Evolutionary conservation across 1,139 yeast species (phyloP).

Genomic region (Scheffersomyces segobiensis): DNA sequence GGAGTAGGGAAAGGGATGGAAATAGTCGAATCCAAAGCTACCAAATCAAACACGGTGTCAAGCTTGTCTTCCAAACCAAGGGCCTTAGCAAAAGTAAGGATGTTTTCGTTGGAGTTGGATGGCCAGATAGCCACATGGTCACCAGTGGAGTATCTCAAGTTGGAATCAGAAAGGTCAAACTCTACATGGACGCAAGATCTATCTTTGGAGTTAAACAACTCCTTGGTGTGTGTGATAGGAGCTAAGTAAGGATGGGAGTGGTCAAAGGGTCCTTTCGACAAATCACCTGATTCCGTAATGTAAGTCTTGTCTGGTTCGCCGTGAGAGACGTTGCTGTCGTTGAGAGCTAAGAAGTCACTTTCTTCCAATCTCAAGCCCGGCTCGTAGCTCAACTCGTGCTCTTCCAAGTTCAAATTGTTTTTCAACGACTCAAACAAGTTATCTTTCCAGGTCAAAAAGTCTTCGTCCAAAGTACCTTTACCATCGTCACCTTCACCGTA

Average conservation of each 20-base stretch:
- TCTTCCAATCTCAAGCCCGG: constrained; percentile 62
- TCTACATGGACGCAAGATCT: constrained; percentile 91
- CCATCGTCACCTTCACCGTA: constrained; percentile 96
- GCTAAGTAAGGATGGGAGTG: constrained; percentile 84
- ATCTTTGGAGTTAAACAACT: constrained; percentile 64
- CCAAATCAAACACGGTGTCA: constrained; percentile 61
- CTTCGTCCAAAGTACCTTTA: constrained; percentile 92
- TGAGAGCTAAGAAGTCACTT: constrained; percentile 24
- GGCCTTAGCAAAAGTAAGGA: constrained; percentile 60
- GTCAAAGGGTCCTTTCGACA: constrained; percentile 76
- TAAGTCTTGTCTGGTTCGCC: constrained; percentile 86
- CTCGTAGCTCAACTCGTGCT: constrained; percentile 74
- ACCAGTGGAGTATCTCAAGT: constrained; percentile 87
- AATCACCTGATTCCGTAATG: constrained; percentile 39
- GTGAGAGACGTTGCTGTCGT: constrained; percentile 53
- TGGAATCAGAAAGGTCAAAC: constrained; percentile 74
- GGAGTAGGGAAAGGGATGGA: constrained; percentile 83
- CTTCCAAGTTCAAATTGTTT: constrained; percentile 65
- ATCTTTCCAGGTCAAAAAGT: constrained; percentile 92
- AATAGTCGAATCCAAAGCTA: constrained; percentile 73
- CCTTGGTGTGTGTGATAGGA: constrained; percentile 58
- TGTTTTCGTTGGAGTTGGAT: constrained; percentile 78
- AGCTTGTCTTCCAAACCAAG: constrained; percentile 59
- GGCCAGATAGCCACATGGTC: constrained; percentile 97
- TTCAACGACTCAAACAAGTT: constrained; percentile 65